phyloP scores from a whole-genome alignment of 2,329 filamentous ascomycete species.

The Fusarium sp. region DNA sequence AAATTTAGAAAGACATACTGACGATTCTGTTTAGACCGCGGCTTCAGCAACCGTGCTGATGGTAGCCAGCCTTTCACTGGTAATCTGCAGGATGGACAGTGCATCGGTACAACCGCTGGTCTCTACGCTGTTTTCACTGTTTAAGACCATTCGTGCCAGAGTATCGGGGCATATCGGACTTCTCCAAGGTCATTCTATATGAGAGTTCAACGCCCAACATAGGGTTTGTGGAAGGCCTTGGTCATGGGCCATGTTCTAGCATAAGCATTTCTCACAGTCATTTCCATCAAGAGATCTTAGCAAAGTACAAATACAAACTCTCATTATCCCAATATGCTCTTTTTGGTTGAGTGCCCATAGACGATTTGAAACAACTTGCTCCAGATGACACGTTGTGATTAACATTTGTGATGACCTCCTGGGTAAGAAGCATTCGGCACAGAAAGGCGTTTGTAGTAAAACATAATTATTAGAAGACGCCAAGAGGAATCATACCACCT shows the following conservation, averaged over 20 bases:
- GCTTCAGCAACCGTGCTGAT: not conserved
- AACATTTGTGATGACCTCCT: not conserved
- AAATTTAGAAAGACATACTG: not conserved
- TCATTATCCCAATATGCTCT: not conserved
- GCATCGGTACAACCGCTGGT: not conserved
- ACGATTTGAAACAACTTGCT: not conserved
- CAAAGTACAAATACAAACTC: not conserved
- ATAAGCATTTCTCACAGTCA: not conserved
- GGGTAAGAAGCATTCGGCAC: not conserved
- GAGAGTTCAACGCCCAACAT: not conserved
- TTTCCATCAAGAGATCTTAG: not conserved
- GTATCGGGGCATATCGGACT: not conserved
- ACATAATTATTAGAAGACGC: not conserved
- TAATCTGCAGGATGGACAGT: conserved; percentile 1
- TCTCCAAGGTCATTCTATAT: not conserved
- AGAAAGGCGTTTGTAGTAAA: not conserved
- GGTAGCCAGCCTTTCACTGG: conserved; percentile 2
- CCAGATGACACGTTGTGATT: not conserved
- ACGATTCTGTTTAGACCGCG: not conserved
- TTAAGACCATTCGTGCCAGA: not conserved
- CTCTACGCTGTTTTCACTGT: conserved; percentile 9
- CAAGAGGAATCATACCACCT: not conserved
- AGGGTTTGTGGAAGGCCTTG: not conserved
- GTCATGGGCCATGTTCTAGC: not conserved
- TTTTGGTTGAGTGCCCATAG: not conserved